Evolutionary conservation across 2,329 filamentous ascomycete genomes (phyloP).

Genomic region (Sporothrix inflata): DNA sequence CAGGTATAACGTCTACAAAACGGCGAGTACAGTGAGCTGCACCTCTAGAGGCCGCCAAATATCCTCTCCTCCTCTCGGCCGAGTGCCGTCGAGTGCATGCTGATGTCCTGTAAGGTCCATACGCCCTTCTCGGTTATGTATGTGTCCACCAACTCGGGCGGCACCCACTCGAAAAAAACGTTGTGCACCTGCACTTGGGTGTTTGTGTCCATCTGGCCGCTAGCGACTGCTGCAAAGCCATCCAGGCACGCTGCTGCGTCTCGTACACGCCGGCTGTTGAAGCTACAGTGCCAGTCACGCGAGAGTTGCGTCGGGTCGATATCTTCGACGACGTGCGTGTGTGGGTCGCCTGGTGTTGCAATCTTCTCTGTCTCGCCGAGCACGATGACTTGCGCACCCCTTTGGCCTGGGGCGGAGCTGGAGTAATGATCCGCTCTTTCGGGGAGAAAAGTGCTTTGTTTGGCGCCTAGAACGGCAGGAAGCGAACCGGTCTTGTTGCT

Average conservation of each 20-base stretch:
- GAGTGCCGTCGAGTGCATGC: not conserved
- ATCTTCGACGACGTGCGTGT: conserved; percentile 52
- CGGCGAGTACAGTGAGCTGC: no score
- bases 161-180: conserved; percentile 66
- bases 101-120: conserved; percentile 46
- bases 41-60: not conserved
- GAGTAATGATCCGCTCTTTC: not conserved
- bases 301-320: conserved; percentile 58
- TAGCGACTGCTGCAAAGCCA: not conserved
- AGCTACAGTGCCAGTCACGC: conserved; percentile 47
- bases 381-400: conserved; percentile 53
- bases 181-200: conserved; percentile 48
- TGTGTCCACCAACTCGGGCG: conserved; percentile 52
- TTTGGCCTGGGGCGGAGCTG: not conserved
- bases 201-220: not conserved
- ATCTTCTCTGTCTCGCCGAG: conserved; percentile 67
- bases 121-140: conserved; percentile 61
- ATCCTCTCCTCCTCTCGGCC: not conserved
- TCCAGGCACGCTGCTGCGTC: conserved; percentile 32
- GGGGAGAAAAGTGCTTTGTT: conserved; percentile 47
- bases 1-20: no score
- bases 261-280: conserved; percentile 32
- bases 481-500: conserved; percentile 70
- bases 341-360: conserved; percentile 48
- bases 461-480: conserved; percentile 59